Percentiles rank a stretch among this genome's conserved stretches.
Conservation (phyloP, 108 stramenopile genomes). For the Cyclotella choctawhatcheeana region DNA sequence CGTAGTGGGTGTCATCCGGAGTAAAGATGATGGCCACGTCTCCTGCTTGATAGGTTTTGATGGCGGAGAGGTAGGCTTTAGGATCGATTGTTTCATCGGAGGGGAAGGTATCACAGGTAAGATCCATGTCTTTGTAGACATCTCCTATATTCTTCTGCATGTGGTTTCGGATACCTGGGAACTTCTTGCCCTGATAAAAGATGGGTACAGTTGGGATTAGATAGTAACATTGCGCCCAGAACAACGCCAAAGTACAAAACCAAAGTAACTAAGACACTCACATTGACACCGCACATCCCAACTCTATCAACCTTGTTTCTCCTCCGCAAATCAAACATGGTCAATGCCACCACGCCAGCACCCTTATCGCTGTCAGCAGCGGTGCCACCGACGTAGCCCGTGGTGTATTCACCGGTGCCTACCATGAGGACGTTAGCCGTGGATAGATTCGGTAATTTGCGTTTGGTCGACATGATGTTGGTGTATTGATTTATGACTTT, state of each 20-base stretch:
- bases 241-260: neutral
- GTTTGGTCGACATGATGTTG: constrained; percentile 5
- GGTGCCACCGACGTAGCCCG: constrained; percentile 92
- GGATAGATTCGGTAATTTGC: neutral
- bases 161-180: constrained; percentile 96
- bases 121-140: constrained; percentile 91
- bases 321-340: constrained; percentile 96
- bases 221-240: constrained; percentile 16
- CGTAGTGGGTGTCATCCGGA: constrained; percentile 98
- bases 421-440: constrained; percentile 88
- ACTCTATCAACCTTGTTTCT: constrained; percentile 86
- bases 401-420: constrained; percentile 97
- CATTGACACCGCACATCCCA: constrained; percentile 97
- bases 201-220: constrained; percentile 1
- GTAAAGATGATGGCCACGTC: constrained; percentile 98
- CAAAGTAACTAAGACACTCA: constrained; percentile 34
- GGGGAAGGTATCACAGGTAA: constrained; percentile 95
- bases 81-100: constrained; percentile 85
- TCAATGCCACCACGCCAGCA: constrained; percentile 98
- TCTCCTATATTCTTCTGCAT: constrained; percentile 91
- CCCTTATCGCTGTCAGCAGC: constrained; percentile 95
- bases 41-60: constrained; percentile 76
- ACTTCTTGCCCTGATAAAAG: constrained; percentile 86
- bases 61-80: constrained; percentile 81
- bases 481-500: neutral